These are phyloP conservation scores for Buxus sempervirens DNA, from an alignment of 164 flowering plant genomes.

Conservation along the genomic window DNA sequence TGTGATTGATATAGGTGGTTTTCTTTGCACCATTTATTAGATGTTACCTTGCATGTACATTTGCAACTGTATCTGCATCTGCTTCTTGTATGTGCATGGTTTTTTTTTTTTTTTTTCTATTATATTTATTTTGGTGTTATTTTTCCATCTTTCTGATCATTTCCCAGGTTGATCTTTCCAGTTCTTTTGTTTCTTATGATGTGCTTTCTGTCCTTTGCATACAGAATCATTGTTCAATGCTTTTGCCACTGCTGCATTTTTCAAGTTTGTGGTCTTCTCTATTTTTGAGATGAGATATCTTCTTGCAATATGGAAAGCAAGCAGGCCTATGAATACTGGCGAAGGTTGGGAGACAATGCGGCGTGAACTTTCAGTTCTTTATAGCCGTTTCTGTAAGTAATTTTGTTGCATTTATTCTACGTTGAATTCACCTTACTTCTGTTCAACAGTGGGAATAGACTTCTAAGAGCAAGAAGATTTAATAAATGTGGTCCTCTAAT, in stretches of 20 bases:
- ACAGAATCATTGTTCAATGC: conserved; percentile 97
- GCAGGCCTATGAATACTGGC: conserved; percentile 73
- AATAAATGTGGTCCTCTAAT: too few relatives aligned
- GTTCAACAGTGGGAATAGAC: not conserved
- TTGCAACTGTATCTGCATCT: not conserved
- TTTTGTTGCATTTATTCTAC: not conserved
- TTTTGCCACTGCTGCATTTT: conserved; percentile 97
- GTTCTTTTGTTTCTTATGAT: too few relatives aligned
- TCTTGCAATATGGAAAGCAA: conserved; percentile 98
- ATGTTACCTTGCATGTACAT: not conserved
- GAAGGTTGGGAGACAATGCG: conserved; percentile 99
- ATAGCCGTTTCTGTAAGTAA: conserved; percentile 96
- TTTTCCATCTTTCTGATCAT: not conserved
- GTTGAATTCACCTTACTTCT: not conserved
- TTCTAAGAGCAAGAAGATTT: too few relatives aligned
- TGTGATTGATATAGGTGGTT: not conserved
- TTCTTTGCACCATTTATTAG: not conserved
- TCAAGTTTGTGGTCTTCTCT: conserved; percentile 98
- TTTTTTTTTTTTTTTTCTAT: not conserved
- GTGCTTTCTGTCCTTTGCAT: conserved; percentile 17
- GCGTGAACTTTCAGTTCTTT: conserved; percentile 91
- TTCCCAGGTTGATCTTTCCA: not conserved
- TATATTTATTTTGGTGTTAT: not conserved
- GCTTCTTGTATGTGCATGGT: not conserved
- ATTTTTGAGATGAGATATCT: conserved; percentile 99